Conservation (phyloP, 306 rosid species). For the Rubus idaeus region DNA sequence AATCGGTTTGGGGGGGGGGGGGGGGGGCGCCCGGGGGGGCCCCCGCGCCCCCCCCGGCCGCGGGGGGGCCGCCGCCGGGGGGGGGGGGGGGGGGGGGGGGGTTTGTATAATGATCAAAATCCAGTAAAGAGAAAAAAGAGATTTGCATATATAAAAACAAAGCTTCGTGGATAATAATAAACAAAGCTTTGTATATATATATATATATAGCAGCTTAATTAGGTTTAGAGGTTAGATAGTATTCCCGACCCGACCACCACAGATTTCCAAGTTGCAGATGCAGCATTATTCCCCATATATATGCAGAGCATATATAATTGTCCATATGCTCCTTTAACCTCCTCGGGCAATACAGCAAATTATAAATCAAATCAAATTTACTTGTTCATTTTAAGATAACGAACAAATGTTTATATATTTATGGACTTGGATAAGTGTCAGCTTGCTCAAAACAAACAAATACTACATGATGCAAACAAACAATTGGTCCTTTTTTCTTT, state of each 20-base stretch:
- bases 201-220: too few relatives aligned
- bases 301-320: constrained; percentile 16
- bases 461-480: background rate
- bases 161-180: constrained; percentile 1
- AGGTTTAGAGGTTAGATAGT: background rate
- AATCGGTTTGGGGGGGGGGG: too few relatives aligned
- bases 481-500: too few relatives aligned
- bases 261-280: constrained; percentile 32
- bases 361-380: background rate
- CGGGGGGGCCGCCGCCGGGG: too few relatives aligned
- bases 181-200: too few relatives aligned
- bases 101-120: background rate
- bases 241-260: constrained; percentile 32
- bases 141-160: background rate
- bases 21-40: too few relatives aligned
- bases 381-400: background rate
- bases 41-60: too few relatives aligned
- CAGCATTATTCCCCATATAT: constrained; percentile 31
- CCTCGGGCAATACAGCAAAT: constrained; percentile 9
- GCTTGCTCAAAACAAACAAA: background rate
- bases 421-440: constrained; percentile 21
- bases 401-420: background rate
- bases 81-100: too few relatives aligned
- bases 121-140: background rate
- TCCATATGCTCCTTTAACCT: constrained; percentile 13